Evolutionary conservation across 495 filamentous ascomycete genomes (phyloP), one percentile per base, ranked within the genome.

Genomic region (Aspergillus homomorphus): DNA sequence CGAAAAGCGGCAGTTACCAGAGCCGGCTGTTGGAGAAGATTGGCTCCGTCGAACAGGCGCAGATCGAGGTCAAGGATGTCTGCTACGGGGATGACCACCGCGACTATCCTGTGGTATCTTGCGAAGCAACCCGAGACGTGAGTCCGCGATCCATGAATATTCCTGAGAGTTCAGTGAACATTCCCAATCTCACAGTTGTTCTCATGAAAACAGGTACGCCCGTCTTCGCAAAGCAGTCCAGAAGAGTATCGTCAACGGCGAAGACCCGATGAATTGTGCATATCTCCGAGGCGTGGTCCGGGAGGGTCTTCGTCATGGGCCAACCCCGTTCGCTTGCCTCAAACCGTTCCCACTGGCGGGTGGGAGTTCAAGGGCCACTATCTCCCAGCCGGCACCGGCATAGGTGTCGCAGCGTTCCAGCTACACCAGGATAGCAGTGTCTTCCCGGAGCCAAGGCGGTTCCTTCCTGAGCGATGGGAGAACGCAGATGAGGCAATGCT

Each of bases 391-490:
- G 75, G 75, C 6, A 77, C 77, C 4, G 65, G 72, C 30, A 77
- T 84, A 4, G 77, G 77, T 16, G 64, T 71, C 18, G 62, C 75
- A 0, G 62, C 73, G 1, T 77, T 69, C 54, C 65, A 69, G 26
- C 63, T 83, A 1, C 81, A 84, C 64, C 66, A 73, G 50, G 70
- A 83, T 58, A 67, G 72, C 7, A 50, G 28, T 2, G 61, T 77
- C 1, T 84, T 81, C 57, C 75, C 74, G 0, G 57, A 76, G 8
- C 73, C 80, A 0, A 51, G 62, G 2, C 42, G 48, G n/a, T 84
- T 84, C 62, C 45, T 54, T 21, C 82, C 82, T 4, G 82, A 82
- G 43, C 65, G 82, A 24, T 84, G 82, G 82, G 67, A 73, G 16
- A 58, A 72, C 18, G 60, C 66, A 1, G 74, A 64, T 0, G 56